Base-by-base conservation (phyloP, 75 land plant species). In the Azolla pinnata region DNA sequence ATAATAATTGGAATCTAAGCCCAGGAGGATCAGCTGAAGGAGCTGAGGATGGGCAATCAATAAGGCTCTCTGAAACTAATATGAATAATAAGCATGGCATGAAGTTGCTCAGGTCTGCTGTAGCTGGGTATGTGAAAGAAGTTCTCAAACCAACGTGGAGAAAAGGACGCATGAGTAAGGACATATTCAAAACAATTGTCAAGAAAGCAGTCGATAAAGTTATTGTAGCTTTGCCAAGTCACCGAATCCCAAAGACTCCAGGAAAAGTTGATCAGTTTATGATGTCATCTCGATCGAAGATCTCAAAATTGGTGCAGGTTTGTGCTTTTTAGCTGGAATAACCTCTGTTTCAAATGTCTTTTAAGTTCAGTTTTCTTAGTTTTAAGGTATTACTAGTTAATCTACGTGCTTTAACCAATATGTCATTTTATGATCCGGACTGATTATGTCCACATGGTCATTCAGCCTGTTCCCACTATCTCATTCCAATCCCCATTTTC, bases 121-220 rank as follows among this genome's bases (percentile, higher is more conserved):
- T 95, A 29, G 86, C 81, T 4, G 97, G 83, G 50, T 71, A 74
- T 76, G 97, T 95, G 8, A 95, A 95, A 63, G 97, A 90, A 21
- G 46, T 78, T 12, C 67, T 95, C 26, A 95, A 86, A 59, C 99
- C 91, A 12, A 69, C 81, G 3, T 95, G 99, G 99, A 84, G 75
- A 67, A 97, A 90, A 63, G 99, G 99, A 25, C 79, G 69, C 7
- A 71, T 95, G 70, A 84, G 79, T 64, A 90, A 78, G 68, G 99
- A 95, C 28, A 85, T 71, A 33, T 82, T 83, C 60, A 95, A 95
- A 66, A 83, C 75, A 4, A 83, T 93, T 50, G 98, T 93, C 35
- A 88, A 85, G 71, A 93, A 89, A 54, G 98, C 84, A 23, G 87
- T 86, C 54, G 95, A 88, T 18, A 93, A 93, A 66, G 96, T 93